phyloP scores from a whole-genome alignment of 768 basidiomycete species.

The Phlegmacium glaucopus region DNA sequence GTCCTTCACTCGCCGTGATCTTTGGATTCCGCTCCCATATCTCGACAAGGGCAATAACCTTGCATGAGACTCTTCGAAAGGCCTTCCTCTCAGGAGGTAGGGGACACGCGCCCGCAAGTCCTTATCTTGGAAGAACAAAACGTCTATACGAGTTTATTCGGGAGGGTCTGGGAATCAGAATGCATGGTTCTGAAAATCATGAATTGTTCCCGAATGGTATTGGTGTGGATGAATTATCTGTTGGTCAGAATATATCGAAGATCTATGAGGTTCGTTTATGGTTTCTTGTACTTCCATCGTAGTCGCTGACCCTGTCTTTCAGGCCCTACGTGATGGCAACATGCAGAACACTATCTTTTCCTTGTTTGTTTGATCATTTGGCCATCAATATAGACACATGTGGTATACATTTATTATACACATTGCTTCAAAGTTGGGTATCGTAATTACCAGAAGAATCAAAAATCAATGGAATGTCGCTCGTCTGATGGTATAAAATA shows the following conservation, averaged over 20 bases:
- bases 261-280: constrained; percentile 58
- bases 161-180: constrained; percentile 56
- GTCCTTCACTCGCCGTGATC: constrained; percentile 29
- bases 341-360: constrained; percentile 50
- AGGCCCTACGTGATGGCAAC: constrained; percentile 69
- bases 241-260: constrained; percentile 70
- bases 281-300: constrained; percentile 1
- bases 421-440: not conserved
- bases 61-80: constrained; percentile 46
- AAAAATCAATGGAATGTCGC: too few species aligned
- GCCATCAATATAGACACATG: not conserved
- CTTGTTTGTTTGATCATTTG: constrained; percentile 36
- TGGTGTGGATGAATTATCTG: constrained; percentile 49
- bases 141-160: constrained; percentile 71
- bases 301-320: constrained; percentile 5
- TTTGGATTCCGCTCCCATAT: constrained; percentile 50
- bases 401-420: constrained; percentile 3
- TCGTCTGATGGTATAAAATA: too few species aligned
- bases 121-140: constrained; percentile 60
- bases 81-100: constrained; percentile 56
- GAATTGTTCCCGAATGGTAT: constrained; percentile 38
- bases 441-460: too few species aligned
- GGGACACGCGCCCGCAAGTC: constrained; percentile 61
- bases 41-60: constrained; percentile 40
- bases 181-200: constrained; percentile 77